Conservation (phyloP, 2,329 filamentous ascomycete genomes). For the Cryphonectria nitschkei region DNA sequence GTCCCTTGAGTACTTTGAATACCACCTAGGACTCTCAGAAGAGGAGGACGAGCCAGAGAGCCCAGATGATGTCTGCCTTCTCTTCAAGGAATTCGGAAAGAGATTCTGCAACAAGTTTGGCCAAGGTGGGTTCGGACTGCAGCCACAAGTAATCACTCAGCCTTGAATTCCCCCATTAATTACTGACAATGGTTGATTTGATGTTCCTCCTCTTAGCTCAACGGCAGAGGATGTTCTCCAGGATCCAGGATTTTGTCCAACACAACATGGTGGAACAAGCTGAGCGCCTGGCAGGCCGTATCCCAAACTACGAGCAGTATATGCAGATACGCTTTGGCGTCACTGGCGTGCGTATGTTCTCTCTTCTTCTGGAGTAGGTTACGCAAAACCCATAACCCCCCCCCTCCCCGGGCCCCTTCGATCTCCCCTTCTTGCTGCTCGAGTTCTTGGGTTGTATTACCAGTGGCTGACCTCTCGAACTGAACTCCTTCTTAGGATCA, state of each 20-base stretch:
- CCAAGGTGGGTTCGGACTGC: constrained; percentile 16
- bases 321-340: constrained; percentile 30
- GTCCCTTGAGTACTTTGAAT: constrained; percentile 37
- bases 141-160: not conserved
- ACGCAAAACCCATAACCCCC: too few relatives aligned
- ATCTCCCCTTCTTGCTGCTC: too few relatives aligned
- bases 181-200: not conserved
- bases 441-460: too few relatives aligned
- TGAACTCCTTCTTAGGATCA: constrained; percentile 21
- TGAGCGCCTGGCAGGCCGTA: constrained; percentile 29
- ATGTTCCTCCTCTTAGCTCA: not conserved
- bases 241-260: constrained; percentile 30
- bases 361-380: constrained; percentile 31
- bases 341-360: constrained; percentile 31
- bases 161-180: not conserved
- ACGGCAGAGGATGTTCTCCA: constrained; percentile 28
- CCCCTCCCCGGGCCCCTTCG: too few relatives aligned
- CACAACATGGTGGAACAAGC: constrained; percentile 30
- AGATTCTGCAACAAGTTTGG: constrained; percentile 27
- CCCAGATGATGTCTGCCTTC: constrained; percentile 26
- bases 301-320: constrained; percentile 30
- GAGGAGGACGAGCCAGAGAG: constrained; percentile 23
- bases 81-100: constrained; percentile 32
- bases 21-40: constrained; percentile 34
- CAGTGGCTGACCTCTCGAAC: not conserved